These are phyloP conservation scores for Candida tropicalis DNA, from an alignment of 1,139 yeast genomes.

Conservation along the genomic window DNA sequence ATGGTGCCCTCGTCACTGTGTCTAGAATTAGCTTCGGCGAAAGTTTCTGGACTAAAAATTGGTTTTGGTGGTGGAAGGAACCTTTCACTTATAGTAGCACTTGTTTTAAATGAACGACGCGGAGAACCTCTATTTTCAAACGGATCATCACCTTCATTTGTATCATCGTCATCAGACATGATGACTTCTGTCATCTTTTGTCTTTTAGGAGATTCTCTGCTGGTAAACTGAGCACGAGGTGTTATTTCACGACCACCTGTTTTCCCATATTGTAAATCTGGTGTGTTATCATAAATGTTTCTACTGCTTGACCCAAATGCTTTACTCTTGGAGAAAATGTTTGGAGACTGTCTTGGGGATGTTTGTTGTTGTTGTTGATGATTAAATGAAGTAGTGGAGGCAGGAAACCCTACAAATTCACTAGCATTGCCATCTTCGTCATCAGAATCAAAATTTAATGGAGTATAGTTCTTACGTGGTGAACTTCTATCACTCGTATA, in stretches of 20 bases:
- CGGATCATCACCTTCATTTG: slow-evolving; percentile 24
- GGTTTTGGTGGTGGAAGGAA: slow-evolving; percentile 67
- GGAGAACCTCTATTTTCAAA: slow-evolving; percentile 34
- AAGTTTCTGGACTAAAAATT: slow-evolving; percentile 62
- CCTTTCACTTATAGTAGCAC: slow-evolving; percentile 47
- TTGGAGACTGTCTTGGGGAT: slow-evolving; percentile 43
- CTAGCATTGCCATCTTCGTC: slow-evolving; percentile 24
- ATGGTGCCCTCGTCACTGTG: slow-evolving; percentile 37
- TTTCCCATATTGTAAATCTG: slow-evolving; percentile 10
- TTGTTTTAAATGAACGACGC: slow-evolving; percentile 36
- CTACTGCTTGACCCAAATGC: slow-evolving; percentile 11
- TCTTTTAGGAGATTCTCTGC: slow-evolving; percentile 68
- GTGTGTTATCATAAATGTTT: slow-evolving; percentile 14
- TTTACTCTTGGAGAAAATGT: slow-evolving; percentile 52
- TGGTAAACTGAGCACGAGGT: slow-evolving; percentile 58
- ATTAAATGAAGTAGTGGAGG: slow-evolving; percentile 18
- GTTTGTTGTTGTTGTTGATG: slow-evolving; percentile 20
- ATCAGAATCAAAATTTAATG: slow-evolving; percentile 26
- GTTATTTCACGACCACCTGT: slow-evolving; percentile 24
- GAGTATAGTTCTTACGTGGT: slow-evolving; percentile 37
- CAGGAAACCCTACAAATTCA: slow-evolving; percentile 33
- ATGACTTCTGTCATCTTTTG: slow-evolving; percentile 50
- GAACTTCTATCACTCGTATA: slow-evolving; percentile 43
- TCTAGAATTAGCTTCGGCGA: slow-evolving; percentile 59
- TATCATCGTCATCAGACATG: slow-evolving; percentile 47